phyloP scores from a whole-genome alignment of 768 basidiomycete genomes.

The Tubosaeta sp. region DNA sequence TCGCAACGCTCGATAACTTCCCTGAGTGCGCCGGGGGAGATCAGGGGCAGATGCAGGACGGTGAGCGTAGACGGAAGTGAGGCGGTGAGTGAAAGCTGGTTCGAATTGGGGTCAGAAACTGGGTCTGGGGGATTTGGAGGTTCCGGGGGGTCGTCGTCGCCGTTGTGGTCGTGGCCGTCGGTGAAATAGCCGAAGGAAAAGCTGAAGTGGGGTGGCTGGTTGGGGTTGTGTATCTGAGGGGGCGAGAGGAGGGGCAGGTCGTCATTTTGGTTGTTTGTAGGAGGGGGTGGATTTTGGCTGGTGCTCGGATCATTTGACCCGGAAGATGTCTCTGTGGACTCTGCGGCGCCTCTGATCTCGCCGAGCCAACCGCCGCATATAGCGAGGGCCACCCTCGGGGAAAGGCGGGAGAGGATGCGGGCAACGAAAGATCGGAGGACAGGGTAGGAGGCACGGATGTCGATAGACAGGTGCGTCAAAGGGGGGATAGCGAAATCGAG shows the following conservation, averaged over 20 bases:
- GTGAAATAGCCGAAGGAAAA: slow-evolving; percentile 5
- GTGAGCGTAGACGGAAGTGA: slow-evolving; percentile 34
- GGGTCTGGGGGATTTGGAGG: slow-evolving; percentile 2
- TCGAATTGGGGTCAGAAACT: slow-evolving; percentile 13
- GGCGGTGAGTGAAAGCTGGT: slow-evolving; percentile 26
- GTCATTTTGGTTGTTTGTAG: too few species aligned
- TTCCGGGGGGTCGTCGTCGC: background rate
- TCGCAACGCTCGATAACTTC: slow-evolving; percentile 21
- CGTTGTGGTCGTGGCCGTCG: slow-evolving; percentile 1
- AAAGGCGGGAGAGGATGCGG: slow-evolving; percentile 18
- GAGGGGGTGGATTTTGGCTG: background rate
- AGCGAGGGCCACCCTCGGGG: slow-evolving; percentile 29
- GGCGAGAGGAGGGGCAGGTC: background rate
- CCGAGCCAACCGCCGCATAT: slow-evolving; percentile 31
- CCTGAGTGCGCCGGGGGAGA: slow-evolving; percentile 17
- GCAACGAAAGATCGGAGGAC: slow-evolving; percentile 7
- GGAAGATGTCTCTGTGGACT: slow-evolving; percentile 3
- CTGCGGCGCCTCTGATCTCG: slow-evolving; percentile 27
- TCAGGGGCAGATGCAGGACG: slow-evolving; percentile 18
- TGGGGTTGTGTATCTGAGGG: background rate
- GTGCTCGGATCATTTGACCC: background rate
- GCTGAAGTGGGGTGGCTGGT: slow-evolving; percentile 8
- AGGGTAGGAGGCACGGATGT: slow-evolving; percentile 36
- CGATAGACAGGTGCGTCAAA: slow-evolving; percentile 51
- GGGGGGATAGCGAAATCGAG: slow-evolving; percentile 29